Evolutionary conservation across 768 basidiomycete species (phyloP), one percentile per base, ranked within the genome.

Genomic region (Tylopilus subfusipes): DNA sequence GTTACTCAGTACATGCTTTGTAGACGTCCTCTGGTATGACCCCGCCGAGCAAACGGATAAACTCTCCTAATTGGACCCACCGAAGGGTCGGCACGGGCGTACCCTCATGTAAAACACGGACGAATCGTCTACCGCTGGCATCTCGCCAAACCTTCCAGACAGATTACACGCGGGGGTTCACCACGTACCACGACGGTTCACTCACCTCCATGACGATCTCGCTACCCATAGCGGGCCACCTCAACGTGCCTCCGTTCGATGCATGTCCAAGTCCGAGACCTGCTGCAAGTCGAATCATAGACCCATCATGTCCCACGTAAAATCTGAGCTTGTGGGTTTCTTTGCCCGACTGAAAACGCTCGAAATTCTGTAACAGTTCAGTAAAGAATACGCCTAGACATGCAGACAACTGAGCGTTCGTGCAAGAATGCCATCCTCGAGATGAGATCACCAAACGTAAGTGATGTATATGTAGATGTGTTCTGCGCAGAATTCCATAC

Each of bases 401-500:
- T 9, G 29, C 18, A 13, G 29, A 42, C 10, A 22, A 48, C 4
- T 55, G 29, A 55, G 53, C 9, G 11, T 49, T 24, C 18, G 0
- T 19, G 43, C 2, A n/a, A 14, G 7, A 18, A 43, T 19, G 24
- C 5, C 2, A 8, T 38, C 31, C 12, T 34, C 44, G n/a, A 30
- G 19, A 24, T 12, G 19, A 30, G 25, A 62, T 44, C 53, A 76
- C 77, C 79, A 44, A 77, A 78, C 1, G 75, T 75, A 3, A 81
- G 73, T 5, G 74, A 71, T 22, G 68, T 76, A 51, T 81, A 80
- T 0, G 53, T 62, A 0, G 74, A 70, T 5, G 79, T 68, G 48
- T 77, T 76, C 53, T 73, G 67, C 5, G 79, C 79, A 0, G 72
- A 58, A 54, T 77, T 78, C 75, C 76, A 80, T 60, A 80, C 78